These are phyloP conservation scores for Hypomyces perniciosus DNA, from an alignment of 2,329 filamentous ascomycete species.

Conservation along the genomic window DNA sequence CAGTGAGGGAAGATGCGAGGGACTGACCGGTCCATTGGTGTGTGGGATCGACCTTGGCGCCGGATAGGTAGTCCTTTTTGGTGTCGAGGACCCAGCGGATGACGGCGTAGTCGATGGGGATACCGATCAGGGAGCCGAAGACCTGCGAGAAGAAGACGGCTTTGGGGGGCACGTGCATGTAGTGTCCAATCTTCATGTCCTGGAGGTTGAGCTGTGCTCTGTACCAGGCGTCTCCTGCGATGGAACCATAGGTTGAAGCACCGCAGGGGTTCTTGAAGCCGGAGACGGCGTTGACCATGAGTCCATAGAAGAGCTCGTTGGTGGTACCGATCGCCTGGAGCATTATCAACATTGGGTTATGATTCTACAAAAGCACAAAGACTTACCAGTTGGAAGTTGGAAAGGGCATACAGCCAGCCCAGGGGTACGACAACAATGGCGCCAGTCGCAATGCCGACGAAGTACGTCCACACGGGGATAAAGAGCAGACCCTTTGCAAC, in stretches of 20 bases:
- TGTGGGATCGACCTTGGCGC: conserved; percentile 44
- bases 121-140: conserved; percentile 51
- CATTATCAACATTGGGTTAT: not conserved
- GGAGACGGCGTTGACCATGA: conserved; percentile 48
- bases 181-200: conserved; percentile 59
- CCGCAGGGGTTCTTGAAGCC: conserved; percentile 52
- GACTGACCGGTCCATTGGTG: conserved; percentile 57
- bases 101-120: conserved; percentile 56
- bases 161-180: conserved; percentile 55
- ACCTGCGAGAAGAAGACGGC: conserved; percentile 56
- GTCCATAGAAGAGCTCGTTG: conserved; percentile 55
- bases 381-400: conserved; percentile 40
- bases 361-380: not conserved
- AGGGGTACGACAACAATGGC: conserved; percentile 51
- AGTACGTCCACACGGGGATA: conserved; percentile 55
- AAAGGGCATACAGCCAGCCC: conserved; percentile 54
- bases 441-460: conserved; percentile 50
- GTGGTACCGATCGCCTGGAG: conserved; percentile 45
- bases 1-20: conserved; percentile 45
- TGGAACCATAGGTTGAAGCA: conserved; percentile 51
- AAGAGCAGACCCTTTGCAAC: conserved; percentile 46
- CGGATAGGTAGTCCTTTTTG: conserved; percentile 50
- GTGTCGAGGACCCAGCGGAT: conserved; percentile 54
- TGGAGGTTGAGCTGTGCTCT: conserved; percentile 52
- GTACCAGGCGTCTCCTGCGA: conserved; percentile 58